These are phyloP conservation scores for Fistulifera pelliculosa DNA, from an alignment of 108 stramenopile genomes.

Conservation along the genomic window DNA sequence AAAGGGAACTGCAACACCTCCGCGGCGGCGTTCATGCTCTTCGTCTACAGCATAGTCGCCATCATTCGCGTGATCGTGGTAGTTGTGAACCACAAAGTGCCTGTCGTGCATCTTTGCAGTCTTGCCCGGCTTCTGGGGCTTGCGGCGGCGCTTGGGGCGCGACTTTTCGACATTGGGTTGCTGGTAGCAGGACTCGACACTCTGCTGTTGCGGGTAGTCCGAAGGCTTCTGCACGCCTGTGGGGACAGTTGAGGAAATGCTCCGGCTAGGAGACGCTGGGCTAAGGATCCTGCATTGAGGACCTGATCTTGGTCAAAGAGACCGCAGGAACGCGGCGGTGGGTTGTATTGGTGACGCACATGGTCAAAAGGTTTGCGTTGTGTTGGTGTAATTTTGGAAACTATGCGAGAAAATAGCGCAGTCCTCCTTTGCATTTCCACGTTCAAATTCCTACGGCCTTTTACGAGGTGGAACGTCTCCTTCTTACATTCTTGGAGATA, in stretches of 20 bases:
- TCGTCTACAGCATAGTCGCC: conserved; percentile 1
- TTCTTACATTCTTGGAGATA: too few relatives aligned
- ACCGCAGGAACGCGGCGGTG: conserved; percentile 14
- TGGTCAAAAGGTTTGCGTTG: conserved; percentile 7
- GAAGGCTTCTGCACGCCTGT: not conserved
- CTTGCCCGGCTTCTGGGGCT: conserved; percentile 65
- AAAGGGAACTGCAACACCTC: conserved; percentile 55
- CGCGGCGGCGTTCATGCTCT: conserved; percentile 22
- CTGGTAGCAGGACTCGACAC: not conserved
- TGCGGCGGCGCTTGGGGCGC: conserved; percentile 43
- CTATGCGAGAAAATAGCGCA: too few relatives aligned
- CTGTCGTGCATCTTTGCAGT: conserved; percentile 60
- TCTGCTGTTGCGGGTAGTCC: not conserved
- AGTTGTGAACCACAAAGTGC: conserved; percentile 68
- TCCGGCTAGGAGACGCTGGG: conserved; percentile 14
- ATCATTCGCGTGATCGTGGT: conserved; percentile 53
- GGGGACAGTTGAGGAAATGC: not conserved
- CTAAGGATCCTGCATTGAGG: conserved; percentile 7
- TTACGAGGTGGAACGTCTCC: too few relatives aligned
- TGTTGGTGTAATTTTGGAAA: not conserved
- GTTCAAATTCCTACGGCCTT: too few relatives aligned
- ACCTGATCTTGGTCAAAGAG: conserved; percentile 6
- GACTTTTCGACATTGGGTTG: conserved; percentile 9
- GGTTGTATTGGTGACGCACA: conserved; percentile 37
- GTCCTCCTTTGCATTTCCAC: too few relatives aligned